Evolutionary conservation across 163 green algal species (phyloP).

Genomic region (Scenedesmus sp.): DNA sequence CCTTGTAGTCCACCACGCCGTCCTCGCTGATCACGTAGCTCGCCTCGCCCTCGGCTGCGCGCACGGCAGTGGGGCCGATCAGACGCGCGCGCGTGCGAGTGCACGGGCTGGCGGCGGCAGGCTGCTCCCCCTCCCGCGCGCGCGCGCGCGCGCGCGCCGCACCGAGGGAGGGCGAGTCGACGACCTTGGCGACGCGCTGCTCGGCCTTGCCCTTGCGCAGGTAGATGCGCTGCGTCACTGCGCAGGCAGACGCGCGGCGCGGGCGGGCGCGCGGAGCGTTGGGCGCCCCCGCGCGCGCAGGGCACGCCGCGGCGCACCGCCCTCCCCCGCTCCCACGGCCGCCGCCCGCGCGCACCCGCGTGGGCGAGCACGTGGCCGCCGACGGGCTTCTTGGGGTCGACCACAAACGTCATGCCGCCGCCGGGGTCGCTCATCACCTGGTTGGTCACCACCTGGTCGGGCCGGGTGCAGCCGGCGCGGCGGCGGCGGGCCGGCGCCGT

Average conservation of each 20-base stretch:
- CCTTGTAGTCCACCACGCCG: slow-evolving; percentile 66
- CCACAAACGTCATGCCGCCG: slow-evolving; percentile 88
- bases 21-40: slow-evolving; percentile 73
- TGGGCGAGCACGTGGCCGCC: slow-evolving; percentile 87
- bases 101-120: not conserved
- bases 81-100: not conserved
- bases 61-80: slow-evolving; percentile 39
- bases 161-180: slow-evolving; percentile 82
- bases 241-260: no score
- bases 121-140: not conserved
- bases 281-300: no score
- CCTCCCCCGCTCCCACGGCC: no score
- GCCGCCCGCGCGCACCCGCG: no score
- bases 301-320: no score
- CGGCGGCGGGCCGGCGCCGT: no score
- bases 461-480: no score
- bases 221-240: slow-evolving; percentile 67
- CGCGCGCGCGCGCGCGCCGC: no score
- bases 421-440: slow-evolving; percentile 60
- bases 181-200: slow-evolving; percentile 86
- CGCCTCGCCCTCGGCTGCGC: slow-evolving; percentile 85
- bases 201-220: slow-evolving; percentile 94
- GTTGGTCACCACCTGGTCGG: no score
- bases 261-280: slow-evolving; percentile 22
- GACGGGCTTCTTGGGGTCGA: slow-evolving; percentile 92